Conservation (phyloP, 225 moss, liverwort and hornwort species). For the Thuidium tamariscinum region DNA sequence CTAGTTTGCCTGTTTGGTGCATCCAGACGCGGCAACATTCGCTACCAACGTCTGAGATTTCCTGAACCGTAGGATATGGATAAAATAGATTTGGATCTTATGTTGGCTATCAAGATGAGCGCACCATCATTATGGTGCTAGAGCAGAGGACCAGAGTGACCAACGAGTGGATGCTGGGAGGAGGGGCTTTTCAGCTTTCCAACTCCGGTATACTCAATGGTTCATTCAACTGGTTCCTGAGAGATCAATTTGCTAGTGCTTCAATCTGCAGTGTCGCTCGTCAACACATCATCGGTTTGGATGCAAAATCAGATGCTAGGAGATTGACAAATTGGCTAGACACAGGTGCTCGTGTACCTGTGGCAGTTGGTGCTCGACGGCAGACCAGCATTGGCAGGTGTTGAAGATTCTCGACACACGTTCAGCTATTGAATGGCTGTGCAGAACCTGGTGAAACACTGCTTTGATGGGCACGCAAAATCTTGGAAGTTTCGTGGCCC, state of each 20-base stretch:
- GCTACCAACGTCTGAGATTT: conserved; percentile 9
- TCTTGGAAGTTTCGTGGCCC: neutral
- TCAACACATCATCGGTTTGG: neutral
- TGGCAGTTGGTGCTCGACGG: neutral
- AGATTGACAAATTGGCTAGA: neutral
- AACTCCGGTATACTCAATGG: neutral
- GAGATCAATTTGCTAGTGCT: neutral
- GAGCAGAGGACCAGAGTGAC: neutral
- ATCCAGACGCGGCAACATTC: conserved; percentile 4
- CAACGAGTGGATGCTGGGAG: neutral
- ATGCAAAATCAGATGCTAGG: neutral
- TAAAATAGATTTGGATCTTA: neutral
- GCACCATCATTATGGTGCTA: neutral
- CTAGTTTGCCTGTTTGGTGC: conserved; percentile 4
- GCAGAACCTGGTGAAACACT: neutral
- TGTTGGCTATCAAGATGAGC: neutral
- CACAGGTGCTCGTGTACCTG: neutral
- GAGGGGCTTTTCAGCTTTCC: neutral
- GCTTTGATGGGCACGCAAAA: neutral
- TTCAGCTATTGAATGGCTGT: neutral
- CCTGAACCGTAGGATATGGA: neutral
- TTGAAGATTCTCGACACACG: neutral
- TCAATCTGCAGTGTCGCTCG: neutral
- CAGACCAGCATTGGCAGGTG: neutral
- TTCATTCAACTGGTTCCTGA: neutral